Percentiles rank a stretch among this genome's conserved stretches.
phyloP scores from a whole-genome alignment of 495 filamentous ascomycete genomes.

The Penicillium psychrofluorescens region DNA sequence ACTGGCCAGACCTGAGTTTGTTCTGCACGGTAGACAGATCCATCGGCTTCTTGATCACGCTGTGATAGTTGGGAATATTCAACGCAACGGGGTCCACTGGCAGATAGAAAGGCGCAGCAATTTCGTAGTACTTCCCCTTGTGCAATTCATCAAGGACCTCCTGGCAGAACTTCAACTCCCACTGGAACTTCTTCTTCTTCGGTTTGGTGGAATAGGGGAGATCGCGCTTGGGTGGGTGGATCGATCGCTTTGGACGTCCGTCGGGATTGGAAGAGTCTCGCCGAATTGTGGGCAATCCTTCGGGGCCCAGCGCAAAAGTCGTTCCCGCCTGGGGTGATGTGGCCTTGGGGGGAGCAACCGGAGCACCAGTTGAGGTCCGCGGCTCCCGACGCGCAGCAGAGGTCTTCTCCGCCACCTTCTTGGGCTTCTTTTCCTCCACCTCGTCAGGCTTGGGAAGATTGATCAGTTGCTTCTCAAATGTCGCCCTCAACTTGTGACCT shows the following conservation, averaged over 20 bases:
- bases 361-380: slow-evolving; percentile 35
- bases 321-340: slow-evolving; percentile 42
- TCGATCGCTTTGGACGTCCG: slow-evolving; percentile 84
- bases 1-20: slow-evolving; percentile 76
- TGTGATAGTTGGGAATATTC: slow-evolving; percentile 90
- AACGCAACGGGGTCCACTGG: slow-evolving; percentile 92
- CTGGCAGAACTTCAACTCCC: slow-evolving; percentile 86
- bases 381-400: slow-evolving; percentile 47
- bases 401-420: slow-evolving; percentile 45
- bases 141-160: slow-evolving; percentile 69
- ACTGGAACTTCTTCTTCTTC: slow-evolving; percentile 86
- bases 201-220: slow-evolving; percentile 76
- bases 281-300: slow-evolving; percentile 86
- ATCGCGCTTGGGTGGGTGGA: slow-evolving; percentile 87
- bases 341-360: slow-evolving; percentile 26
- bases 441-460: slow-evolving; percentile 44
- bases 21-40: slow-evolving; percentile 70
- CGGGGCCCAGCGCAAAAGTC: slow-evolving; percentile 75
- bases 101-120: slow-evolving; percentile 63
- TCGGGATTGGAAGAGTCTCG: slow-evolving; percentile 73
- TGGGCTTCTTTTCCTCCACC: slow-evolving; percentile 54
- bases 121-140: slow-evolving; percentile 59
- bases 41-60: slow-evolving; percentile 93
- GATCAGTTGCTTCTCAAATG: slow-evolving; percentile 53
- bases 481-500: slow-evolving; percentile 53